phyloP scores from a whole-genome alignment of 2,329 filamentous ascomycete genomes.

The Clonostachys solani region DNA sequence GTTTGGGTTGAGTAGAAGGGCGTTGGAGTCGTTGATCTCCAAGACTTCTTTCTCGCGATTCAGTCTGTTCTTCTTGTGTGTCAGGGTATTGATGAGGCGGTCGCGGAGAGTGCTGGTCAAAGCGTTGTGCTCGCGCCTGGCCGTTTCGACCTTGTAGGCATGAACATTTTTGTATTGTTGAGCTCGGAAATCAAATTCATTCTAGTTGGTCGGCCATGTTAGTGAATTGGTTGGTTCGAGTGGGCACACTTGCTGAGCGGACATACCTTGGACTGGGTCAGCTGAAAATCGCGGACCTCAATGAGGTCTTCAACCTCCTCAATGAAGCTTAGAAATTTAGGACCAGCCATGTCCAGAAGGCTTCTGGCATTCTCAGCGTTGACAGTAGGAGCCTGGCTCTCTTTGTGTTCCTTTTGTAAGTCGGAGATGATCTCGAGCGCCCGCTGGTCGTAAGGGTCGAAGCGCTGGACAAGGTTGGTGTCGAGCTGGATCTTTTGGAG shows the following conservation, averaged over 20 bases:
- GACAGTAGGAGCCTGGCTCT: conserved; percentile 32
- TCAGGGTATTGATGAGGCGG: conserved; percentile 62
- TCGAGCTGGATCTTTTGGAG: conserved; percentile 89
- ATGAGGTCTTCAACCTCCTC: conserved; percentile 83
- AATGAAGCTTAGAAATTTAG: conserved; percentile 80
- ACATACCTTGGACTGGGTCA: conserved; percentile 77
- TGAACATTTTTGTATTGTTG: conserved; percentile 56
- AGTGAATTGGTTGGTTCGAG: too few relatives aligned
- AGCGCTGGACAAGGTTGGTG: conserved; percentile 78
- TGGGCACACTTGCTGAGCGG: neutral
- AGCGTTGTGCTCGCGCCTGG: conserved; percentile 55
- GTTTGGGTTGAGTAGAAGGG: conserved; percentile 61
- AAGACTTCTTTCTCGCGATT: conserved; percentile 64
- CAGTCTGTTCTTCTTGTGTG: conserved; percentile 59
- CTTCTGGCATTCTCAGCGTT: conserved; percentile 43
- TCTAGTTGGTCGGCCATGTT: conserved; percentile 27
- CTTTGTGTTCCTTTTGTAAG: conserved; percentile 51
- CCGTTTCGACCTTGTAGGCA: conserved; percentile 58
- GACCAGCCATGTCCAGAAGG: conserved; percentile 72
- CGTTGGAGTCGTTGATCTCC: conserved; percentile 63
- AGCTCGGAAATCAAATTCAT: conserved; percentile 59
- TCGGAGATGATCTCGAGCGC: conserved; percentile 69
- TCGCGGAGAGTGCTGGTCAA: conserved; percentile 59
- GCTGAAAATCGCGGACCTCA: conserved; percentile 79
- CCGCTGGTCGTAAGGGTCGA: conserved; percentile 72